Conservation (phyloP, 176 grass and related monocot genomes). For the Juncus effusus region DNA sequence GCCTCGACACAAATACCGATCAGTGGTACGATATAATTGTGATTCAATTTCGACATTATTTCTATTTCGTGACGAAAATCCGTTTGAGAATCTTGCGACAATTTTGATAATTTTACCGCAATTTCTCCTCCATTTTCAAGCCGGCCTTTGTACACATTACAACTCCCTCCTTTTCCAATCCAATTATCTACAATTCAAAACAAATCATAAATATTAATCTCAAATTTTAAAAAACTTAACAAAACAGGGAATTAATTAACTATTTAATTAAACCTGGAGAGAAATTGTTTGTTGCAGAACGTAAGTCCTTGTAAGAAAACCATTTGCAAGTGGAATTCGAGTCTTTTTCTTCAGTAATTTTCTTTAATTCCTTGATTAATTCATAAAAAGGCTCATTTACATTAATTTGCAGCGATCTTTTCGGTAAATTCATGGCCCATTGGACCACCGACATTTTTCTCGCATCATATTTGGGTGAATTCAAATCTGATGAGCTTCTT, state of each 20-base stretch:
- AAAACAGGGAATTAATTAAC: background rate
- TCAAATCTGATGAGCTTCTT: constrained; percentile 7
- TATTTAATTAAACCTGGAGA: constrained; percentile 41
- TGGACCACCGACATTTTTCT: constrained; percentile 87
- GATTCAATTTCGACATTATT: constrained; percentile 84
- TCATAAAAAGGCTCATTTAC: constrained; percentile 20
- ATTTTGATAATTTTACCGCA: constrained; percentile 73
- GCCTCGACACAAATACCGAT: constrained; percentile 77
- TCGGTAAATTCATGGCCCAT: constrained; percentile 92
- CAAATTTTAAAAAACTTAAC: constrained; percentile 1
- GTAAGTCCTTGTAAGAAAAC: constrained; percentile 89
- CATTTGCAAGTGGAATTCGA: constrained; percentile 63
- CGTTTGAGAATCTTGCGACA: constrained; percentile 58
- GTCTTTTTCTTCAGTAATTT: constrained; percentile 30
- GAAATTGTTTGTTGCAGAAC: constrained; percentile 77
- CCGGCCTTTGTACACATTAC: constrained; percentile 71
- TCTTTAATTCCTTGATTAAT: constrained; percentile 49
- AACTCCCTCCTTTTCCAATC: constrained; percentile 84
- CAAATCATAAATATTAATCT: background rate
- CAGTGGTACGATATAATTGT: constrained; percentile 58
- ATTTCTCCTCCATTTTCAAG: constrained; percentile 50
- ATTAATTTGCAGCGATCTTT: constrained; percentile 29
- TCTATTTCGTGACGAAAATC: constrained; percentile 88
- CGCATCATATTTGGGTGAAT: constrained; percentile 13
- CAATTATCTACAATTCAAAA: constrained; percentile 54